Percentiles rank a stretch among this genome's conserved stretches.
Evolutionary conservation across 345 rosid species (phyloP).

Genomic region (Ceriops decandra): DNA sequence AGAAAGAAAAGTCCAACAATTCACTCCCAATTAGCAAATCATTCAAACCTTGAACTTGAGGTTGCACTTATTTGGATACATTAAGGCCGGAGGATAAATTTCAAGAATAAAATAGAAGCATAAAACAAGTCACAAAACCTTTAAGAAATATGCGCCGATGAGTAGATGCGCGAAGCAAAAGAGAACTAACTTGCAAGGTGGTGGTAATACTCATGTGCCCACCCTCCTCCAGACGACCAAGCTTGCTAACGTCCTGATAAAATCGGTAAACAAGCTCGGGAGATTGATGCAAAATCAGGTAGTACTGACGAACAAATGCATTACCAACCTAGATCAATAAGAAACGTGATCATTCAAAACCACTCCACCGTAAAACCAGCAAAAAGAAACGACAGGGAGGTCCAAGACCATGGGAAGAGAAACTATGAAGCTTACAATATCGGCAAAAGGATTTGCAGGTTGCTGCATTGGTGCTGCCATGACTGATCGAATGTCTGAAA

Average conservation of each 20-base stretch:
- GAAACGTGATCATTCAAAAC: not conserved
- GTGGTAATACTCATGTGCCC: slow-evolving; percentile 74
- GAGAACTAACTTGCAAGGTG: slow-evolving; percentile 66
- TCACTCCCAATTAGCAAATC: too few species aligned
- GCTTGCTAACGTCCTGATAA: slow-evolving; percentile 89
- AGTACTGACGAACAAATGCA: slow-evolving; percentile 95
- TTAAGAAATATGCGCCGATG: not conserved
- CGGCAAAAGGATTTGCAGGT: slow-evolving; percentile 11
- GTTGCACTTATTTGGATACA: too few species aligned
- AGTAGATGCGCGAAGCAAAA: not conserved
- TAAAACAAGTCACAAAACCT: too few species aligned
- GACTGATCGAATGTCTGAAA: slow-evolving; percentile 2
- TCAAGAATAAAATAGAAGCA: too few species aligned
- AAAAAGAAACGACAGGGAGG: not conserved
- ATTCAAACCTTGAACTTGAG: too few species aligned
- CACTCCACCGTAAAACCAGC: not conserved
- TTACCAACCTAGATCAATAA: slow-evolving; percentile 63
- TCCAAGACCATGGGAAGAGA: not conserved
- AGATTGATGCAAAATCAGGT: slow-evolving; percentile 80
- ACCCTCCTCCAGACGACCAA: slow-evolving; percentile 75
- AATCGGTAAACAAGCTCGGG: slow-evolving; percentile 85
- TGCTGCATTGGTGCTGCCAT: slow-evolving; percentile 18
- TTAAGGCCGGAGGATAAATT: too few species aligned
- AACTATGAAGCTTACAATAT: slow-evolving; percentile 15
- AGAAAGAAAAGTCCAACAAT: too few species aligned